These are phyloP conservation scores for Musa itinerans DNA, from an alignment of 176 grass and related monocot species.

Conservation along the genomic window DNA sequence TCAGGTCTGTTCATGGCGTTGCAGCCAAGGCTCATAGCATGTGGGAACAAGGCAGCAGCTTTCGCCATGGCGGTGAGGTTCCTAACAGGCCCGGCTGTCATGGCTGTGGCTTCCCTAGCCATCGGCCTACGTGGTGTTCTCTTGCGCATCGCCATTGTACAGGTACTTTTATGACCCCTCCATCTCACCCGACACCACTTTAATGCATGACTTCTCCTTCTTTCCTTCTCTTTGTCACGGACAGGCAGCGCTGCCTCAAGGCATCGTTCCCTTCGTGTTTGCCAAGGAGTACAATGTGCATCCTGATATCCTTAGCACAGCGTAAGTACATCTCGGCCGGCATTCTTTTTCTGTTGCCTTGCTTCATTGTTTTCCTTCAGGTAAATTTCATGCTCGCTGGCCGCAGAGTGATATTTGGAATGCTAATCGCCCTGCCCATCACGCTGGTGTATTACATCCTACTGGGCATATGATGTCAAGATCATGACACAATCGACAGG, in stretches of 20 bases:
- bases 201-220: background rate
- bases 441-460: slow-evolving; percentile 8
- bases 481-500: background rate
- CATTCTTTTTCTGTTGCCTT: background rate
- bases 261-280: slow-evolving; percentile 14
- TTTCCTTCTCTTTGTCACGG: background rate
- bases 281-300: slow-evolving; percentile 11
- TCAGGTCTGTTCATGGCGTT: slow-evolving; percentile 13
- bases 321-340: background rate
- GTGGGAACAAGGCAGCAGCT: background rate
- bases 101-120: background rate
- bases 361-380: background rate
- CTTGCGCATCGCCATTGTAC: slow-evolving; percentile 9
- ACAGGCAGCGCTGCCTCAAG: slow-evolving; percentile 4
- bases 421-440: slow-evolving; percentile 8
- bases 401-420: slow-evolving; percentile 5
- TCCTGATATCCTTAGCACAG: slow-evolving; percentile 7
- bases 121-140: slow-evolving; percentile 5
- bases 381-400: background rate
- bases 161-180: background rate
- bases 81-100: slow-evolving; percentile 4
- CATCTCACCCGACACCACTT: background rate
- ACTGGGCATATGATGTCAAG: slow-evolving; percentile 2
- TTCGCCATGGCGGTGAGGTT: slow-evolving; percentile 12
- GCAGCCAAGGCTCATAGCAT: slow-evolving; percentile 7